These are phyloP conservation scores for Wickerhamiella qilinensis DNA, from an alignment of 805 yeast species.

Conservation along the genomic window DNA sequence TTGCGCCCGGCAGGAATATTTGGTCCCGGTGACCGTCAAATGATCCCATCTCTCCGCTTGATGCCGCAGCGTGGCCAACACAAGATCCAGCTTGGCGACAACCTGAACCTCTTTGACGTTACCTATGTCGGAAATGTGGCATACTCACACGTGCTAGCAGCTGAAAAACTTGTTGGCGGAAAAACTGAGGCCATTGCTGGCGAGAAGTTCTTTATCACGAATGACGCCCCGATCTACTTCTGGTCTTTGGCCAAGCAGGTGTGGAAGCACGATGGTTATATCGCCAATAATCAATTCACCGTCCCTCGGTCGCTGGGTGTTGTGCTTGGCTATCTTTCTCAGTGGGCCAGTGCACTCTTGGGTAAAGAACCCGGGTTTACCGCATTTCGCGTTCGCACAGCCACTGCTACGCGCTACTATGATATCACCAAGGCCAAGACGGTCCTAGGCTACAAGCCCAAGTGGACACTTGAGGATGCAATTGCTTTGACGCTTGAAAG, in stretches of 20 bases:
- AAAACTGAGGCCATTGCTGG: slow-evolving; percentile 49
- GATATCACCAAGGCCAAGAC: slow-evolving; percentile 76
- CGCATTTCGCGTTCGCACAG: slow-evolving; percentile 83
- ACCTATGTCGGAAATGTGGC: slow-evolving; percentile 98
- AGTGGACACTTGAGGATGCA: slow-evolving; percentile 62
- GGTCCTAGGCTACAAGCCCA: slow-evolving; percentile 64
- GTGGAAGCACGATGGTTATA: slow-evolving; percentile 91
- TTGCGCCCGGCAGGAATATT: slow-evolving; percentile 95
- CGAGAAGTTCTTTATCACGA: slow-evolving; percentile 77
- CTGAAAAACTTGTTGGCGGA: slow-evolving; percentile 40
- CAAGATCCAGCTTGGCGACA: slow-evolving; percentile 86
- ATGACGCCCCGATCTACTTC: slow-evolving; percentile 87
- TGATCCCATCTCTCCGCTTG: slow-evolving; percentile 79
- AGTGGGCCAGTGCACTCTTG: slow-evolving; percentile 46
- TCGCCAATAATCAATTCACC: slow-evolving; percentile 52
- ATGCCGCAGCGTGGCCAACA: slow-evolving; percentile 78
- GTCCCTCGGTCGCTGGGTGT: slow-evolving; percentile 65
- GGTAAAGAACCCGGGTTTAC: slow-evolving; percentile 90
- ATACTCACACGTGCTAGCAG: slow-evolving; percentile 88
- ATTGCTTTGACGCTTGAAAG: slow-evolving; percentile 3
- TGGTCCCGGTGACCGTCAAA: slow-evolving; percentile 96
- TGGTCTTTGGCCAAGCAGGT: slow-evolving; percentile 95
- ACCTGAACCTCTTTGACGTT: slow-evolving; percentile 88
- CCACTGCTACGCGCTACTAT: slow-evolving; percentile 88
- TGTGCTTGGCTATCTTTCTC: slow-evolving; percentile 65